Base-by-base conservation (phyloP, 1,284 basidiomycete genomes). In the Sporisorium iseilematis-ciliati region DNA sequence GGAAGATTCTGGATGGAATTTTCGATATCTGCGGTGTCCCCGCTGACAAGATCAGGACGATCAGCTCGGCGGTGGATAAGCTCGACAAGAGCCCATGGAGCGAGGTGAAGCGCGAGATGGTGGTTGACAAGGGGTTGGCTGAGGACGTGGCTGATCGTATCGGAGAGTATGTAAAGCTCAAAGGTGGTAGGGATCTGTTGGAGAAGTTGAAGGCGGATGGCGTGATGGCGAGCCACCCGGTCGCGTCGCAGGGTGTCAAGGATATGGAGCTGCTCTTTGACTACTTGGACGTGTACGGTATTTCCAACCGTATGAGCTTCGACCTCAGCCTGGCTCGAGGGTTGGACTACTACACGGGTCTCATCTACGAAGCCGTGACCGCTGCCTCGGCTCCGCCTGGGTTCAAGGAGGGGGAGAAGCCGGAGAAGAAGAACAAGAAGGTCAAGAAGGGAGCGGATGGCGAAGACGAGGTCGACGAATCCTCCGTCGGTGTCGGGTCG, bases 21-120 rank as follows among this genome's bases (percentile, higher is more conserved):
- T 99, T 99, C 84, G 92, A 93, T 85, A 91, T 98, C 8, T 98
- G 96, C 80, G 97, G 97, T 59, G 96, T 99, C 1, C 93, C 95
- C 0, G 83, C 88, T 31, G 94, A 94, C 51, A 97, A 97, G 88
- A 95, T 93, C 66, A 90, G 96, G 12, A 88, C 91, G n/a, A 98
- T 98, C 80, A 97, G 94, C 1, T 96, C 93, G 12, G 96, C 96
- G 0, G 96, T 99, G 11, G 96, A 99, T 87, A 99, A 99, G 86
- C 90, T 99, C 25, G 97, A 99, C 89, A 99, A 99, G 90, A 65
- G 61, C 21, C 90, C 95, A 0, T 99, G 97, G 96, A 85, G 85
- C 10, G 95, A 97, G 49, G 96, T 99, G 14, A 93, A 92, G 87
- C 92, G 92, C 83, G 96, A 99, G 86, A 99, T 99, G 97, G 92